phyloP scores from a whole-genome alignment of 139 green algal genomes.

The Desmodesmus armatus region DNA sequence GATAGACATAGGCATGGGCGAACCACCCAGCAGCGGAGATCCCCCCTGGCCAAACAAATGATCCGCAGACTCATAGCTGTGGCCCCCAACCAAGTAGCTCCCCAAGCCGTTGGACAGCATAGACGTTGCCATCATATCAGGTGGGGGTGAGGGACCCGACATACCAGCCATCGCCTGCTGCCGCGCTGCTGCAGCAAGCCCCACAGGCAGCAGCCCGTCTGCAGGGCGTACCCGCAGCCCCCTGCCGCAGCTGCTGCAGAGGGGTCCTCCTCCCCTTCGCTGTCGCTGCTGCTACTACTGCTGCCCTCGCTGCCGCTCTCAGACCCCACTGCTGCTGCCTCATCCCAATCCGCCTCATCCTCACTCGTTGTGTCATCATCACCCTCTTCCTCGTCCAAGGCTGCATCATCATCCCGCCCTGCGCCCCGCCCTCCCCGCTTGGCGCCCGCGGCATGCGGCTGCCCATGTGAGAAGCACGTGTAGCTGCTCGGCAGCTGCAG shows the following conservation, averaged over 20 bases:
- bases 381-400: constrained; percentile 18
- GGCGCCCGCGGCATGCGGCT: constrained; percentile 16
- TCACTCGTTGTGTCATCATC: background rate
- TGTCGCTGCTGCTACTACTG: background rate
- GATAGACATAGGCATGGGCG: constrained; percentile 21
- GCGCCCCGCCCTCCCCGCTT: background rate
- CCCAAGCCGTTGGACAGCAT: background rate
- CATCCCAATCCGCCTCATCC: background rate
- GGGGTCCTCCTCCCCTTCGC: background rate
- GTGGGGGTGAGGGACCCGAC: background rate
- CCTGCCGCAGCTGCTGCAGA: background rate
- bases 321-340: background rate
- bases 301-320: background rate
- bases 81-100: background rate
- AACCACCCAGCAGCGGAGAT: background rate
- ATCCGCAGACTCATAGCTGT: background rate
- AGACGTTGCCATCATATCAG: constrained; percentile 34
- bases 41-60: background rate
- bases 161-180: background rate
- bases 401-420: background rate
- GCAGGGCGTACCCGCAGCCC: background rate
- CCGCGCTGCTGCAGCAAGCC: constrained; percentile 20
- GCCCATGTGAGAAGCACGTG: constrained; percentile 33
- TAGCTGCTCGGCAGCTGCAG: constrained; percentile 11
- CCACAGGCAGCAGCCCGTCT: constrained; percentile 9